These are phyloP conservation scores for Combretum micranthum DNA, from an alignment of 345 rosid genomes.

Conservation along the genomic window DNA sequence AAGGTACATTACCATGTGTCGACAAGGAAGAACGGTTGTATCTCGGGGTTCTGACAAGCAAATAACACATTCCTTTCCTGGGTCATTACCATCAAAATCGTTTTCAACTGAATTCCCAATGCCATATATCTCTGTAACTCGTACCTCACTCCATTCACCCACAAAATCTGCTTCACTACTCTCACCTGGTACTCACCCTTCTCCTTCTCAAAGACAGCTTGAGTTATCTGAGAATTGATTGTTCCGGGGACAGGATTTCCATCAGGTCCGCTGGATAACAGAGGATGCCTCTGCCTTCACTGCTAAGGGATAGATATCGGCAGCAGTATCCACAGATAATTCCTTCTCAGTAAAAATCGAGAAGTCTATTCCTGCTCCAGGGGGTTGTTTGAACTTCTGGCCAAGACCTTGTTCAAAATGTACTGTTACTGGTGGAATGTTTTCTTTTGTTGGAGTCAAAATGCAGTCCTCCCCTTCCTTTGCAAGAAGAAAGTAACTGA, in stretches of 20 bases:
- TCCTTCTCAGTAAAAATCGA: conserved; percentile 55
- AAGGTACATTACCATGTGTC: conserved; percentile 70
- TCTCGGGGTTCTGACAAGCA: conserved; percentile 91
- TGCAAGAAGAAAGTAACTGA: conserved; percentile 68
- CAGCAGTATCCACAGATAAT: conserved; percentile 31
- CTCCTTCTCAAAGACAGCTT: conserved; percentile 67
- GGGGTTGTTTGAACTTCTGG: conserved; percentile 70
- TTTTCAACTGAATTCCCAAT: conserved; percentile 75
- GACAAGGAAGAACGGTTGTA: conserved; percentile 91
- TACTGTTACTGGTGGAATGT: conserved; percentile 45
- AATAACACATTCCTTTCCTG: conserved; percentile 89
- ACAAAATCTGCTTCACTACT: conserved; percentile 78
- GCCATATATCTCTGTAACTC: conserved; percentile 93
- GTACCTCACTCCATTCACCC: conserved; percentile 67
- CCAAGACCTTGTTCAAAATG: conserved; percentile 72
- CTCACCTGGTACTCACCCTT: conserved; percentile 53
- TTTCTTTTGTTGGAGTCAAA: conserved; percentile 54
- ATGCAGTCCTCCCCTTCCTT: conserved; percentile 67
- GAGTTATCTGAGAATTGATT: conserved; percentile 68
- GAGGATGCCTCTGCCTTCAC: conserved; percentile 68
- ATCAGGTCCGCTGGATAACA: conserved; percentile 29
- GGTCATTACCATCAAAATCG: conserved; percentile 63
- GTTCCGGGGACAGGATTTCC: conserved; percentile 33
- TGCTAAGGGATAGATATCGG: conserved; percentile 61
- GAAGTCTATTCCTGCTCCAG: conserved; percentile 73